These are phyloP conservation scores for Aspergillus conjunctus DNA, from an alignment of 495 filamentous ascomycete species.

Conservation along the genomic window DNA sequence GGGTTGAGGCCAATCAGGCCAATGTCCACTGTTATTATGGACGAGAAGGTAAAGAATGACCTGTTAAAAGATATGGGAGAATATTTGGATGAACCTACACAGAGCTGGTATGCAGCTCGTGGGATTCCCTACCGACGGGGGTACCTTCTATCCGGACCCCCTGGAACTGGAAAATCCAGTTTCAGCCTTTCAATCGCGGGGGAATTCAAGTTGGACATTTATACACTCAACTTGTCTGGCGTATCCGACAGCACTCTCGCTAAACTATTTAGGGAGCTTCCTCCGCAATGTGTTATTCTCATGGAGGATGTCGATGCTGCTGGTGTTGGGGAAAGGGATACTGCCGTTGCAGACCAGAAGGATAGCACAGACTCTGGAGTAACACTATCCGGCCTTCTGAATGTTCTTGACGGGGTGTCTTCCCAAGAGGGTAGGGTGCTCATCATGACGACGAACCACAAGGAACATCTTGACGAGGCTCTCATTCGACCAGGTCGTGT, in stretches of 20 bases:
- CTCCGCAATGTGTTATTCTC: background rate
- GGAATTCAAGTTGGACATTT: background rate
- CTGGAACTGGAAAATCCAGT: background rate
- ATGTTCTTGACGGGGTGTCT: slow-evolving; percentile 80
- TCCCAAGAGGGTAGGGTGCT: slow-evolving; percentile 79
- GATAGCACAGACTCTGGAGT: slow-evolving; percentile 35
- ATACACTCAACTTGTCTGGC: background rate
- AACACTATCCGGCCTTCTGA: slow-evolving; percentile 74
- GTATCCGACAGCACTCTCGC: background rate
- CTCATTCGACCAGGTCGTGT: slow-evolving; percentile 76
- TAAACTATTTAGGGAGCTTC: background rate
- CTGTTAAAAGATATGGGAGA: background rate
- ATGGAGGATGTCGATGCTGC: background rate
- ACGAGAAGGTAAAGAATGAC: background rate
- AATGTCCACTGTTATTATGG: background rate
- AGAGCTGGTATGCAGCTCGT: background rate
- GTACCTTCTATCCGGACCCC: background rate
- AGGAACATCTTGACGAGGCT: slow-evolving; percentile 71
- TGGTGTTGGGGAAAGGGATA: background rate
- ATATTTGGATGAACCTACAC: background rate
- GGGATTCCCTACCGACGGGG: background rate
- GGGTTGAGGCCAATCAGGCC: background rate
- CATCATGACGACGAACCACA: slow-evolving; percentile 83
- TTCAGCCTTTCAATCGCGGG: background rate
- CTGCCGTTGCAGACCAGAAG: background rate